These are phyloP conservation scores for Termitomyces sp. DNA, from an alignment of 768 basidiomycete species.

Conservation along the genomic window DNA sequence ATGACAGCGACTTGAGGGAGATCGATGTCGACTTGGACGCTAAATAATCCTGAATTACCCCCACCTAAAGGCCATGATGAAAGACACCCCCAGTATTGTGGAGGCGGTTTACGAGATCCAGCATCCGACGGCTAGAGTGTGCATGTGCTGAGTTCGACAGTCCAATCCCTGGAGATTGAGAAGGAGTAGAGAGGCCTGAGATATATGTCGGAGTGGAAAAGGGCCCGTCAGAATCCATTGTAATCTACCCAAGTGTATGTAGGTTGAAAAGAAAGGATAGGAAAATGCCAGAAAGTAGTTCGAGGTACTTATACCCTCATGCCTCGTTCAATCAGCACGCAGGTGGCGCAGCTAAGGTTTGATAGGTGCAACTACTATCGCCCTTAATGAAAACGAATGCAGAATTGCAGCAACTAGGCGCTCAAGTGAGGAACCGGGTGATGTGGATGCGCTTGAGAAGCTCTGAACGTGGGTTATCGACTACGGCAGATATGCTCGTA, in stretches of 20 bases:
- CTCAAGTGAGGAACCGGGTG: neutral
- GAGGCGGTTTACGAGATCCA: slow-evolving; percentile 50
- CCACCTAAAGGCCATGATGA: neutral
- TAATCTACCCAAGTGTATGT: neutral
- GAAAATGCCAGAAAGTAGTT: neutral
- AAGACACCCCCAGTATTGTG: slow-evolving; percentile 46
- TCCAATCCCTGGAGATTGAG: slow-evolving; percentile 41
- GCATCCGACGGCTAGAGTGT: slow-evolving; percentile 36
- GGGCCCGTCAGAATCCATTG: neutral
- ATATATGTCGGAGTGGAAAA: neutral
- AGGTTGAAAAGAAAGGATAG: neutral
- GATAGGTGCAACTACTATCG: neutral
- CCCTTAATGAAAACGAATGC: neutral
- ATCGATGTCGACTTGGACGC: slow-evolving; percentile 66
- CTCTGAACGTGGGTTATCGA: neutral
- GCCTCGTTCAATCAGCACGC: neutral
- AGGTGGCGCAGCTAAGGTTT: neutral
- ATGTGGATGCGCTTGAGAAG: neutral
- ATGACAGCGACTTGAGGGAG: slow-evolving; percentile 71
- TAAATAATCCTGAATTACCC: slow-evolving; percentile 18
- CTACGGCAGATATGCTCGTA: neutral
- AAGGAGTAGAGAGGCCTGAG: neutral
- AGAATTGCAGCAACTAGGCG: neutral
- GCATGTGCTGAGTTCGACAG: slow-evolving; percentile 36
- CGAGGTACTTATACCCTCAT: neutral